Evolutionary conservation across 2,329 filamentous ascomycete species (phyloP), one percentile per base, ranked within the genome.

Genomic region (Neocatenulostroma microsporum): DNA sequence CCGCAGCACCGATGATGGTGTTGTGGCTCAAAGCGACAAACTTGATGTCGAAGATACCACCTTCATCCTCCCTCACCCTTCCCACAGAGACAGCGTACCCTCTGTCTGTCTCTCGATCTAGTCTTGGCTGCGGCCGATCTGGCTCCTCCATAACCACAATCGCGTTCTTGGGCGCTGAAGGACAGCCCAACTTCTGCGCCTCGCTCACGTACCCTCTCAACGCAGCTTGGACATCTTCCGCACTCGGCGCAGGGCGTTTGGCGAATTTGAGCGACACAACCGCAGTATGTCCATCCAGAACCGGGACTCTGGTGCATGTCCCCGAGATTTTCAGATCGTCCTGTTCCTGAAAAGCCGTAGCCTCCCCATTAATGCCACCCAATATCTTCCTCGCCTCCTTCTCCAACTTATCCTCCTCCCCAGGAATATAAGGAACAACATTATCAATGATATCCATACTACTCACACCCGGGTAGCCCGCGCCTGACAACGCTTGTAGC

Each of bases 361-460:
- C 70, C 13, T 82, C 78, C 26, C 65, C 63, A 54, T 85, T 85
- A 52, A 95, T 67, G 21, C 62, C 62, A 35, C 91, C 89, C 3
- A 96, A 73, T 52, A 96, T 96, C 75, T 96, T 96, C 54, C 84
- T 82, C 2, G 91, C 88, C 64, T 96, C 91, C 3, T 82, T 84
- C 69, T 94, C 85, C 20, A 96, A 76, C 70, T 96, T 96, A 63
- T 94, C 88, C 63, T 96, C 91, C 66, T 96, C 91, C 40, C 88
- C 88, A 1, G 75, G 73, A 59, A 96, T 98, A 64, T 78, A 95
- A 7, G 91, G 91, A 29, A 98, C 85, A 2, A 96, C 82, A 58
- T 96, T 96, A 67, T 96, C 91, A 44, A 96, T 68, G 43, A 96
- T 82, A 63, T 96, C 91, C 87, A 96, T 94, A 63, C 77, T 84